These are phyloP conservation scores for Chlorophyllum brunneum DNA, from an alignment of 768 basidiomycete genomes.

Conservation along the genomic window DNA sequence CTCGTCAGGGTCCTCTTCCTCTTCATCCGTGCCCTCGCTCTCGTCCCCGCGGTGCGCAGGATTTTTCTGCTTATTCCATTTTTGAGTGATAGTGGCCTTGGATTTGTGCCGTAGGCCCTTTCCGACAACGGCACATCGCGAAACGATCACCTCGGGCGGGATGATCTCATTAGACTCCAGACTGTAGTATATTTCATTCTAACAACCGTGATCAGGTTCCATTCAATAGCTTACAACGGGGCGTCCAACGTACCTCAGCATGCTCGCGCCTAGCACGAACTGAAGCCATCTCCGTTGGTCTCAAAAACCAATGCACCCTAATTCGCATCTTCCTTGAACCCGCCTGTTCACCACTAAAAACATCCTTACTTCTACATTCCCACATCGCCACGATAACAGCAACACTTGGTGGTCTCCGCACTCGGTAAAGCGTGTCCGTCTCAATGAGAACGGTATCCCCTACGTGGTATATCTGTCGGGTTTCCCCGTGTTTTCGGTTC, in stretches of 20 bases:
- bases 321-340: constrained; percentile 44
- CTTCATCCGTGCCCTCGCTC: constrained; percentile 13
- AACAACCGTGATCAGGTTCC: neutral
- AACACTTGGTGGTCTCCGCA: constrained; percentile 50
- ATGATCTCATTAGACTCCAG: constrained; percentile 45
- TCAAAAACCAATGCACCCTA: constrained; percentile 73
- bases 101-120: constrained; percentile 14
- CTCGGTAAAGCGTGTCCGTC: constrained; percentile 37
- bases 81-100: neutral
- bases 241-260: constrained; percentile 41
- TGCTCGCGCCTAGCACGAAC: constrained; percentile 59
- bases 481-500: neutral
- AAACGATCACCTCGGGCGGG: constrained; percentile 46
- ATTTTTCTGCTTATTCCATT: constrained; percentile 8
- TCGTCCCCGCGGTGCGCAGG: constrained; percentile 16
- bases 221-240: neutral
- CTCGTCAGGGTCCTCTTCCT: constrained; percentile 23
- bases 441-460: constrained; percentile 70
- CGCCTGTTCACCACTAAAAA: constrained; percentile 23
- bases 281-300: constrained; percentile 58
- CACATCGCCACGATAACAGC: constrained; percentile 72
- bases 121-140: constrained; percentile 46
- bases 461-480: constrained; percentile 34
- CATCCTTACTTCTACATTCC: constrained; percentile 38
- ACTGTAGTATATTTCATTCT: constrained; percentile 80